phyloP scores from a whole-genome alignment of 306 rosid genomes.

The Fagus sylvatica region DNA sequence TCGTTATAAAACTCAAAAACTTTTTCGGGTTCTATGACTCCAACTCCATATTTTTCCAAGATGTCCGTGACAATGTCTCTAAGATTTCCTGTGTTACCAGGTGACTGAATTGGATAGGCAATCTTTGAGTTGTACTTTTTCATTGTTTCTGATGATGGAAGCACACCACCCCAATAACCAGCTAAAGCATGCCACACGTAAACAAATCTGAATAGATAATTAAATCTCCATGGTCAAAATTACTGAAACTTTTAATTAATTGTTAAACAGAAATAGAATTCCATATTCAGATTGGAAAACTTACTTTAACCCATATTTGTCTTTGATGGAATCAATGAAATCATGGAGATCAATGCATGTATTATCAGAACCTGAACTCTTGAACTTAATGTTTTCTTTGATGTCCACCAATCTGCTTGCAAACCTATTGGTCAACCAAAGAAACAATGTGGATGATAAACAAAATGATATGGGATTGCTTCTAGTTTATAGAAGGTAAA shows the following conservation, averaged over 20 bases:
- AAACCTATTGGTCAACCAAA: conserved; percentile 39
- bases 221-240: conserved; percentile 5
- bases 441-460: conserved; percentile 15
- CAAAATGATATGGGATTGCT: conserved; percentile 18
- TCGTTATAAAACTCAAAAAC: conserved; percentile 57
- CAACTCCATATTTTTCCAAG: conserved; percentile 76
- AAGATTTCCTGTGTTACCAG: conserved; percentile 50
- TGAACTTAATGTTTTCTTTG: conserved; percentile 67
- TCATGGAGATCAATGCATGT: conserved; percentile 40
- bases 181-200: conserved; percentile 76
- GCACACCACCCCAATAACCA: conserved; percentile 84
- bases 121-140: conserved; percentile 58
- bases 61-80: conserved; percentile 50
- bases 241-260: not conserved
- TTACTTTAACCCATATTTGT: conserved; percentile 60
- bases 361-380: conserved; percentile 31
- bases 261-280: not conserved
- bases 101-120: conserved; percentile 57
- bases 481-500: not conserved
- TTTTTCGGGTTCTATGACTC: conserved; percentile 52
- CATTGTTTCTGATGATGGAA: conserved; percentile 54
- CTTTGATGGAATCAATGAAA: conserved; percentile 54
- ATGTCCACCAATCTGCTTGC: conserved; percentile 59
- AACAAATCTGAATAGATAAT: conserved; percentile 45
- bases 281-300: conserved; percentile 21